A percentile compares a stretch with the other conserved stretches of the same genome.
These are phyloP conservation scores for Bothriochloa decipiens DNA, from an alignment of 176 grass and related monocot genomes.

Conservation along the genomic window DNA sequence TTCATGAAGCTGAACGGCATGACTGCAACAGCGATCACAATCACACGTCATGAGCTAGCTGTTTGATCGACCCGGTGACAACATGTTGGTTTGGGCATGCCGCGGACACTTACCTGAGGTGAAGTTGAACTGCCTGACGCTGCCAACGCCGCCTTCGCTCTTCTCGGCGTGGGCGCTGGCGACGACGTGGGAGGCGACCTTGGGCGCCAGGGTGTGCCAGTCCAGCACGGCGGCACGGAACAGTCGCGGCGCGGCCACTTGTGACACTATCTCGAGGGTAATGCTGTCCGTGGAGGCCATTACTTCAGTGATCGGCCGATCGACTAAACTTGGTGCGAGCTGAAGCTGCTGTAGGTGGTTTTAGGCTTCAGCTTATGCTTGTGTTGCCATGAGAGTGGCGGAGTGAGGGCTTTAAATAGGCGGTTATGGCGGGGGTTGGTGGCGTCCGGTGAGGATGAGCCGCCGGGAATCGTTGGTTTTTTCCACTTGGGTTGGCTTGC, in stretches of 20 bases:
- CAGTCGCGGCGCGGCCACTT: conserved; percentile 56
- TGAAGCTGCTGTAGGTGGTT: neutral
- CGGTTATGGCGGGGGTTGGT: conserved; percentile 29
- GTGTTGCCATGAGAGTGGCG: neutral
- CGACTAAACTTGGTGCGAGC: neutral
- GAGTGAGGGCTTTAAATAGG: conserved; percentile 47
- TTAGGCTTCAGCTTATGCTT: neutral
- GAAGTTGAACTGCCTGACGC: conserved; percentile 91
- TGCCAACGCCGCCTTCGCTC: conserved; percentile 52
- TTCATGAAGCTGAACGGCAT: conserved; percentile 35
- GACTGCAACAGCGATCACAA: neutral
- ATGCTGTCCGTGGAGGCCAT: conserved; percentile 50
- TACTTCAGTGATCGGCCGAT: neutral
- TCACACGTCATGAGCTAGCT: neutral
- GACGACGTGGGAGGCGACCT: conserved; percentile 59
- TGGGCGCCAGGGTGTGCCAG: conserved; percentile 80
- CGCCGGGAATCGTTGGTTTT: neutral
- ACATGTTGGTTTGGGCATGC: neutral
- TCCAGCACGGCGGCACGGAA: conserved; percentile 74
- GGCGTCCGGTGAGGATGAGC: neutral
- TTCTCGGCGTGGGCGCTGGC: conserved; percentile 51
- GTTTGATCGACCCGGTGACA: no score
- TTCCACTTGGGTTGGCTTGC: conserved; percentile 1
- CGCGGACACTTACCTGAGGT: conserved; percentile 33
- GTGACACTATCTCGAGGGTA: conserved; percentile 57